Evolutionary conservation across 2,329 filamentous ascomycete species (phyloP).

Genomic region (Fusarium caatingaense): DNA sequence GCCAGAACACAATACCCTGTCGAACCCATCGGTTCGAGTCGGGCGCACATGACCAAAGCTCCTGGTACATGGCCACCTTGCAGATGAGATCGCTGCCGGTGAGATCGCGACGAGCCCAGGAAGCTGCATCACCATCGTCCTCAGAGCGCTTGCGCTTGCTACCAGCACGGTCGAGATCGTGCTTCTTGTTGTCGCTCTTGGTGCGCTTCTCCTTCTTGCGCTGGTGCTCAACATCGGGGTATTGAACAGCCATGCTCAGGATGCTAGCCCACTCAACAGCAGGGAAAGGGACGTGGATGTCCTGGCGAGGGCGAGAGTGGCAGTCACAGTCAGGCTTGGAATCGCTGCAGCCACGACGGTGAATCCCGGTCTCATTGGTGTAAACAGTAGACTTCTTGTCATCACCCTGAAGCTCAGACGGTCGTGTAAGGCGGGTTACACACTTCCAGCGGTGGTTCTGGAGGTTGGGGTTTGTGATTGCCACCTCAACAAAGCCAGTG

Average conservation of each 20-base stretch:
- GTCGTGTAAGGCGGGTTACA: conserved; percentile 67
- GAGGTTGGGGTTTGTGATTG: conserved; percentile 64
- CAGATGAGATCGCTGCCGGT: conserved; percentile 68
- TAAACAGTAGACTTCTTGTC: conserved; percentile 58
- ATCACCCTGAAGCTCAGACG: conserved; percentile 64
- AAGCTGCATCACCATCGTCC: conserved; percentile 55
- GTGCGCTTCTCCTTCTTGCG: conserved; percentile 53
- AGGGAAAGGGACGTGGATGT: conserved; percentile 68
- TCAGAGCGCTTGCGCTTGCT: conserved; percentile 56
- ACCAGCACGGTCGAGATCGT: conserved; percentile 50
- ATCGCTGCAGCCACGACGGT: conserved; percentile 64
- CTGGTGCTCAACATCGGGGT: conserved; percentile 58
- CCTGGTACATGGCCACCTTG: conserved; percentile 74
- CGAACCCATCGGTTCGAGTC: conserved; percentile 63
- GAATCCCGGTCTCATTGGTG: conserved; percentile 63
- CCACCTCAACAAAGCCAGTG: conserved; percentile 69
- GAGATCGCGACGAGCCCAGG: conserved; percentile 54
- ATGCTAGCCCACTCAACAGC: conserved; percentile 69
- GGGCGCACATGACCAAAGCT: conserved; percentile 68
- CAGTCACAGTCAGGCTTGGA: conserved; percentile 63
- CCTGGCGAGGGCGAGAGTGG: conserved; percentile 58
- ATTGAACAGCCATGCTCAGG: conserved; percentile 66
- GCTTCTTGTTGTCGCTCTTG: conserved; percentile 52
- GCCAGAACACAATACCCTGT: conserved; percentile 72
- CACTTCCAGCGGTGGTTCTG: conserved; percentile 71